Base-by-base conservation (phyloP, 768 basidiomycete genomes). In the Leccinum variicolor region DNA sequence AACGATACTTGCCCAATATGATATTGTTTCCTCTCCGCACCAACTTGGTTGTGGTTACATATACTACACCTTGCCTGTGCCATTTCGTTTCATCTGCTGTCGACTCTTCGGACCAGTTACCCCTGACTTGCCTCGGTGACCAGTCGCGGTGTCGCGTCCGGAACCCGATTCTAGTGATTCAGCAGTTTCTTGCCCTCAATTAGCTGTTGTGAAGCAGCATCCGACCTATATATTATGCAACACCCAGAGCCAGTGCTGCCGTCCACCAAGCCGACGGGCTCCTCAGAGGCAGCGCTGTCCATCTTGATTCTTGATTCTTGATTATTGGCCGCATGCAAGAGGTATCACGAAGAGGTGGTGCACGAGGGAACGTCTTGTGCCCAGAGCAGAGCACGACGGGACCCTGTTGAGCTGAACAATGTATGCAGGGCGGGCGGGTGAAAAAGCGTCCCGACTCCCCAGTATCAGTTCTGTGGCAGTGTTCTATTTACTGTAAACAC, bases 111-210 rank as follows among this genome's bases (percentile, higher is more conserved):
- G 80, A 79, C 31, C 73, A 74, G 7, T 86, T 92, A 65, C 89
- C 90, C 4, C 67, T 92, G 33, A 79, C 71, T 7, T 92, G 90
- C 63, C 75, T 91, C 0, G 90, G 86, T 8, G 74, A 83, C n/a
- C n/a, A n/a, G n/a, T n/a, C n/a, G n/a, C n/a, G n/a, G n/a, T n/a
- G n/a, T n/a, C 57, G 73, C 0, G 71, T 78, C 33, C 77, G 69
- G 6, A 78, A 92, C 15, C 73, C 88, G 1, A 74, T 90, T 14
- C 61, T 67, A 4, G 69, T 75, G 10, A 84, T 85, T 6, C 79
- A 79, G 33, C 70, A 74, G 11, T 63, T 87, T 1, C 76, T 92
- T 2, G 65, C 79, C 0, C 67, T 89, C 64, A 78, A 83, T 50
- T 73, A 76, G 0, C 57, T 92, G 28, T 73, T 82, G 4, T 11